A percentile compares a stretch with the other conserved stretches of the same genome.
phyloP scores from a whole-genome alignment of 2,329 filamentous ascomycete genomes.

The Coniosporium tulheliwenetii region DNA sequence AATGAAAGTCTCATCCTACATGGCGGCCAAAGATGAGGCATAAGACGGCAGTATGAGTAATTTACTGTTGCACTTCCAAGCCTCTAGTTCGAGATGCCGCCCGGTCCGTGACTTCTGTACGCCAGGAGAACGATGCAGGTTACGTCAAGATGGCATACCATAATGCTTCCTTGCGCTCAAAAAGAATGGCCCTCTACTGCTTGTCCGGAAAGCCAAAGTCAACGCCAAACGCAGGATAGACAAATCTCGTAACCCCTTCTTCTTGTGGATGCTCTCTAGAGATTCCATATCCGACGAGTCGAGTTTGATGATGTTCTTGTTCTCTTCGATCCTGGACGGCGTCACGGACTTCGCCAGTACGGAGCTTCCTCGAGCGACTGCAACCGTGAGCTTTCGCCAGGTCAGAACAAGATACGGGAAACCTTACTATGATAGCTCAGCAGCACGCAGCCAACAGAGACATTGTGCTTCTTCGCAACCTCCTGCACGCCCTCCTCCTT shows the following conservation, averaged over 20 bases:
- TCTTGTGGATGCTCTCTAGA: slow-evolving; percentile 28
- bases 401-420: neutral
- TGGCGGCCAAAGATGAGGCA: too few relatives aligned
- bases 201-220: slow-evolving; percentile 34
- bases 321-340: slow-evolving; percentile 51
- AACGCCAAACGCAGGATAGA: slow-evolving; percentile 33
- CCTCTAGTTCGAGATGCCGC: too few relatives aligned
- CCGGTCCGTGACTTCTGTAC: too few relatives aligned
- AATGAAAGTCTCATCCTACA: too few relatives aligned
- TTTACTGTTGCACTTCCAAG: too few relatives aligned
- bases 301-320: slow-evolving; percentile 50
- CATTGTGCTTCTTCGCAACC: slow-evolving; percentile 33
- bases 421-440: slow-evolving; percentile 56
- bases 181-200: too few relatives aligned
- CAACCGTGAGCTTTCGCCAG: slow-evolving; percentile 1
- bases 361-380: slow-evolving; percentile 52
- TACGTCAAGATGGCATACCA: too few relatives aligned
- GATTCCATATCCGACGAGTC: slow-evolving; percentile 46
- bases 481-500: slow-evolving; percentile 29
- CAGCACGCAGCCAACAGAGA: slow-evolving; percentile 39
- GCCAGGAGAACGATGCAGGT: too few relatives aligned
- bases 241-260: slow-evolving; percentile 30
- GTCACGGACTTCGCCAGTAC: slow-evolving; percentile 63
- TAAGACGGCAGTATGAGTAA: too few relatives aligned
- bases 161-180: too few relatives aligned